Conservation (phyloP, 2,329 filamentous ascomycete genomes). For the Penicillium crustosum region DNA sequence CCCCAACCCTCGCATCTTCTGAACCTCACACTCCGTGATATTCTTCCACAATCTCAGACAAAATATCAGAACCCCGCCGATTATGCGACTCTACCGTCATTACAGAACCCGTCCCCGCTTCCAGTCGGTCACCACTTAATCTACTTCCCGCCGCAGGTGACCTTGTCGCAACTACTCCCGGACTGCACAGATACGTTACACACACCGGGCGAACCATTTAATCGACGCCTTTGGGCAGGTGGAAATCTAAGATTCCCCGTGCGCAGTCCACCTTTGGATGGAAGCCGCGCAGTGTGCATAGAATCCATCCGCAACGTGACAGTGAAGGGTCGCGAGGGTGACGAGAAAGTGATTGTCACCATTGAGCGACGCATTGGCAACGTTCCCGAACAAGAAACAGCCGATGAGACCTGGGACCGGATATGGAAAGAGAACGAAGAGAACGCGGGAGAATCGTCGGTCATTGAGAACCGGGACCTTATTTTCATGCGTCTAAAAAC, state of each 20-base stretch:
- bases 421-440: conserved; percentile 47
- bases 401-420: conserved; percentile 38
- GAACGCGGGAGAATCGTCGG: conserved; percentile 43
- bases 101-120: conserved; percentile 29
- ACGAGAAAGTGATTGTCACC: conserved; percentile 60
- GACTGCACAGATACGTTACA: conserved; percentile 86
- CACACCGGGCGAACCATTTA: conserved; percentile 69
- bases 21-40: conserved; percentile 59
- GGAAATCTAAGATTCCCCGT: conserved; percentile 63
- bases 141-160: conserved; percentile 75
- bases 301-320: conserved; percentile 51
- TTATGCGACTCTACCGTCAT: conserved; percentile 37
- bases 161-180: conserved; percentile 62
- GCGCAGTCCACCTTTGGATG: conserved; percentile 33
- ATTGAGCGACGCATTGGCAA: conserved; percentile 56
- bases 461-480: conserved; percentile 61
- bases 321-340: conserved; percentile 52
- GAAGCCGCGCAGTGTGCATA: conserved; percentile 43
- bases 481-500: conserved; percentile 61
- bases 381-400: conserved; percentile 39
- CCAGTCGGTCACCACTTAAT: conserved; percentile 71
- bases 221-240: conserved; percentile 84
- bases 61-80: conserved; percentile 21
- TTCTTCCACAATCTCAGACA: no score
- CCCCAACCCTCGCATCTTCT: conserved; percentile 67